A percentile compares a stretch with the other conserved stretches of the same genome.
Conservation (phyloP, 2,329 filamentous ascomycete species). For the Penicillium sp. region DNA sequence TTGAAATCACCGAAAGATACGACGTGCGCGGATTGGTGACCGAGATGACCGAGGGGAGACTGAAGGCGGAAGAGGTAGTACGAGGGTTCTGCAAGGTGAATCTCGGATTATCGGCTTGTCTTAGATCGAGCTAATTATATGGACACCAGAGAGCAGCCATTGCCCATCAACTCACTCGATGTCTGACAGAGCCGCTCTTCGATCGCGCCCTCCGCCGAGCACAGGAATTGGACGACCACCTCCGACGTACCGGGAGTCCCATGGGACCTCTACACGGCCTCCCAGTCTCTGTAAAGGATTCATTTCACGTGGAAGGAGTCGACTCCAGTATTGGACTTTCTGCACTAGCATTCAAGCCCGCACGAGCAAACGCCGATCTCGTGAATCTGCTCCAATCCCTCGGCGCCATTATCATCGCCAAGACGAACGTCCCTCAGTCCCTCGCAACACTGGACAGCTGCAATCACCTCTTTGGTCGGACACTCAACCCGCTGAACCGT, state of each 20-base stretch:
- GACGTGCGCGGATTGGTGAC: slow-evolving; percentile 41
- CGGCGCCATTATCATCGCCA: slow-evolving; percentile 64
- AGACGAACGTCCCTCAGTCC: slow-evolving; percentile 64
- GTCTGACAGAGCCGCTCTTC: slow-evolving; percentile 53
- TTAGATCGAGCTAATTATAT: not conserved
- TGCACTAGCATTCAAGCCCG: slow-evolving; percentile 57
- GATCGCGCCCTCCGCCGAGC: slow-evolving; percentile 48
- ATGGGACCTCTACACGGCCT: slow-evolving; percentile 61
- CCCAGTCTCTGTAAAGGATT: slow-evolving; percentile 52
- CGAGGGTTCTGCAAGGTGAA: slow-evolving; percentile 53
- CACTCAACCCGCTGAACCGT: slow-evolving; percentile 60
- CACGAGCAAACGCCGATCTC: slow-evolving; percentile 52
- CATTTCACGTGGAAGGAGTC: slow-evolving; percentile 47
- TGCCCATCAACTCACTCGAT: slow-evolving; percentile 44
- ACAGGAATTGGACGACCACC: slow-evolving; percentile 45
- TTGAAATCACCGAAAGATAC: slow-evolving; percentile 54
- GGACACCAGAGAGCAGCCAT: slow-evolving; percentile 34
- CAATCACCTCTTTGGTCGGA: slow-evolving; percentile 60
- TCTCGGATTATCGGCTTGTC: not conserved
- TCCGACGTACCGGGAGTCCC: slow-evolving; percentile 38
- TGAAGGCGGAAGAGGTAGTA: slow-evolving; percentile 46
- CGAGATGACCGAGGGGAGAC: slow-evolving; percentile 31
- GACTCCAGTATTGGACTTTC: slow-evolving; percentile 57
- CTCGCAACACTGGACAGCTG: slow-evolving; percentile 54
- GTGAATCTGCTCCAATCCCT: slow-evolving; percentile 55